Conservation (phyloP, 768 basidiomycete species). For the Rubroboletus satanas region DNA sequence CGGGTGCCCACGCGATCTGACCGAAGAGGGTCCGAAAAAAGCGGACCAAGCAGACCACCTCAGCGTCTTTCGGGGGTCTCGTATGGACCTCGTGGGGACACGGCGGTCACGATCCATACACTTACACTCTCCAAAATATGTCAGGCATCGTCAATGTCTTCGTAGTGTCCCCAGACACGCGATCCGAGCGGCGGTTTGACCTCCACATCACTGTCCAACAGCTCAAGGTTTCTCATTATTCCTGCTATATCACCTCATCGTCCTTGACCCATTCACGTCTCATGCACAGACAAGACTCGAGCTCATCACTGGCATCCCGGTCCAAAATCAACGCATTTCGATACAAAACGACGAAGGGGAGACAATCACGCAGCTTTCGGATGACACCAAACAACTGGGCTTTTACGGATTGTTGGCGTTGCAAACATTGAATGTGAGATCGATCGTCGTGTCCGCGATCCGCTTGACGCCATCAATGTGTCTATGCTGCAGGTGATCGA, state of each 20-base stretch:
- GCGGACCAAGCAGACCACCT: not conserved
- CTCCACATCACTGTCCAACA: conserved; percentile 67
- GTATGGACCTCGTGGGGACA: not conserved
- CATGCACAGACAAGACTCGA: conserved; percentile 68
- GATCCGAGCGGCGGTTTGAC: conserved; percentile 84
- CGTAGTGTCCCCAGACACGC: conserved; percentile 83
- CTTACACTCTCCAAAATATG: conserved; percentile 25
- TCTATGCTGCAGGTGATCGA: conserved; percentile 57
- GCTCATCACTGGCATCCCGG: conserved; percentile 86
- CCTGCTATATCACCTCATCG: not conserved
- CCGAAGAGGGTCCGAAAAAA: no score
- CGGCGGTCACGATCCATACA: not conserved
- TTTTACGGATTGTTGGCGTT: conserved; percentile 72
- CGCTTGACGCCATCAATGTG: not conserved
- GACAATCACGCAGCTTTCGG: conserved; percentile 52
- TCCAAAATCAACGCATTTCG: conserved; percentile 63
- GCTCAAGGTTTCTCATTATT: conserved; percentile 57
- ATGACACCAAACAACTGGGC: conserved; percentile 66
- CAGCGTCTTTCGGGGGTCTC: not conserved
- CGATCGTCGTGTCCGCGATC: not conserved
- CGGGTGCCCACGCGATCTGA: no score
- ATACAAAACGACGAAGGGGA: conserved; percentile 56
- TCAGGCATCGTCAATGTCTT: conserved; percentile 60
- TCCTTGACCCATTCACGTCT: not conserved
- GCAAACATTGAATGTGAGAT: conserved; percentile 75